Conservation (phyloP, 2,329 filamentous ascomycete species). For the Diaporthe sp. region DNA sequence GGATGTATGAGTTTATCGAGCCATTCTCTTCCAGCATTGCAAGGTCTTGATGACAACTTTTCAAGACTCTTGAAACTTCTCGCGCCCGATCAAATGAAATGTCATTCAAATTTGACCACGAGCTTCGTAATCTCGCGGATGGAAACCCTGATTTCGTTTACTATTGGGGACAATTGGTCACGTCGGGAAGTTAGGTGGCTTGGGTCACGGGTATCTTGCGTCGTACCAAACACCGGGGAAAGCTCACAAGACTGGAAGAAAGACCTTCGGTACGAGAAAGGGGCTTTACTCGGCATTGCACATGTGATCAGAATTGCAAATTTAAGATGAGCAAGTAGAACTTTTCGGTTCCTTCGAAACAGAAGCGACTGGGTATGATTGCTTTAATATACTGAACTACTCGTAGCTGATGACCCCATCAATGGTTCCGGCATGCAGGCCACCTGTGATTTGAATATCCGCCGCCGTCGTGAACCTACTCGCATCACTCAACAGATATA, state of each 20-base stretch:
- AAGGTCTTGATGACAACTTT: neutral
- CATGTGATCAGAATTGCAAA: no score
- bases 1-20: no score
- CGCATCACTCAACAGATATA: conserved; percentile 59
- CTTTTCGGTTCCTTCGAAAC: no score
- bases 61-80: neutral
- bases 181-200: neutral
- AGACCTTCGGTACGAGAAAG: no score
- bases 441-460: conserved; percentile 60
- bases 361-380: no score
- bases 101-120: neutral
- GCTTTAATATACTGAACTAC: no score
- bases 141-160: neutral
- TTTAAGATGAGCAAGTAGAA: no score
- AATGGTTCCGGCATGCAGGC: conserved; percentile 54
- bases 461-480: conserved; percentile 56
- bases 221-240: no score
- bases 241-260: no score
- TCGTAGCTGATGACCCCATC: conserved; percentile 53
- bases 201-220: neutral
- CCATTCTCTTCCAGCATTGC: neutral
- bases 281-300: no score
- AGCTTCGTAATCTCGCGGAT: neutral
- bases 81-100: neutral
- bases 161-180: neutral